A percentile compares a stretch with the other conserved stretches of the same genome.
Evolutionary conservation across 108 stramenopile genomes (phyloP).

Genomic region (Discostella stelligeroides): DNA sequence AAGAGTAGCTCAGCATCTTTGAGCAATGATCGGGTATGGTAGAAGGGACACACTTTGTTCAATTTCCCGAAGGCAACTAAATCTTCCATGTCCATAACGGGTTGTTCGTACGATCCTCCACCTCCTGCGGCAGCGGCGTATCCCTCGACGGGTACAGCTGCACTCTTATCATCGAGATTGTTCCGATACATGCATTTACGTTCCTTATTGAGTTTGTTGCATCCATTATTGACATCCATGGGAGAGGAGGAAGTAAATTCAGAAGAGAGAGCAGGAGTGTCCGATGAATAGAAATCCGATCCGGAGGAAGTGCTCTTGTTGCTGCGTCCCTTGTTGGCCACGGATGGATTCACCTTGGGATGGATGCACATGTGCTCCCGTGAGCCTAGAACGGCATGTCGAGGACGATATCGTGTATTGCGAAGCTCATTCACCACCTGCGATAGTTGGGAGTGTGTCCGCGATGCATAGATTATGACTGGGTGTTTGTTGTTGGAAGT

Average conservation of each 20-base stretch:
- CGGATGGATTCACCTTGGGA: slow-evolving; percentile 77
- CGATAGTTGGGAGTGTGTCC: slow-evolving; percentile 96
- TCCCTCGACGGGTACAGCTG: not conserved
- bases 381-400: slow-evolving; percentile 91
- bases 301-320: not conserved
- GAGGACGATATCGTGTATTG: slow-evolving; percentile 92
- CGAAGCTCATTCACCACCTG: slow-evolving; percentile 96
- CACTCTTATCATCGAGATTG: slow-evolving; percentile 65
- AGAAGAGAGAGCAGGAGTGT: not conserved
- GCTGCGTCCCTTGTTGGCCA: slow-evolving; percentile 43
- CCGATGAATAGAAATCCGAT: not conserved
- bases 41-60: slow-evolving; percentile 94
- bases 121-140: not conserved
- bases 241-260: slow-evolving; percentile 7
- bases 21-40: slow-evolving; percentile 74
- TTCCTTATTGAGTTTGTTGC: slow-evolving; percentile 77
- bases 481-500: slow-evolving; percentile 38
- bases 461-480: slow-evolving; percentile 94
- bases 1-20: slow-evolving; percentile 90
- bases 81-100: slow-evolving; percentile 97
- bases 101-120: slow-evolving; percentile 47
- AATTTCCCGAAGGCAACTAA: slow-evolving; percentile 77
- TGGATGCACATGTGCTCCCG: slow-evolving; percentile 98
- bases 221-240: slow-evolving; percentile 82
- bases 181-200: slow-evolving; percentile 80